Percentiles rank a stretch among this genome's conserved stretches.
phyloP scores from a whole-genome alignment of 75 land plant genomes.

The Pinus tabuliformis region DNA sequence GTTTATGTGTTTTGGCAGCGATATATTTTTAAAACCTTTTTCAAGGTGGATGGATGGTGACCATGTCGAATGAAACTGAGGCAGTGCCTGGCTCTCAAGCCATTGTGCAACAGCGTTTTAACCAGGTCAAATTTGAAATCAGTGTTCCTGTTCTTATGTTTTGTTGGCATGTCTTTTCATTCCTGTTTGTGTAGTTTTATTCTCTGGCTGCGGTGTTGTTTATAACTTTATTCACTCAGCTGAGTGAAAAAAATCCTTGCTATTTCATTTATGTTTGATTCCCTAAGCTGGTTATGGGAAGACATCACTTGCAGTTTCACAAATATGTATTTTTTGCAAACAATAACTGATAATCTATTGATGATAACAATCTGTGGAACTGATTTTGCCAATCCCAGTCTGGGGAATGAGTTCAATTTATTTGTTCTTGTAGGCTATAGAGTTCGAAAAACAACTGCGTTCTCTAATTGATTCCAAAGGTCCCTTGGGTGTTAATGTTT shows the following conservation, averaged over 20 bases:
- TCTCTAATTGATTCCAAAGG: conserved; percentile 44
- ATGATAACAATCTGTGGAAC: background rate
- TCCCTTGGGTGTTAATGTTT: conserved; percentile 43
- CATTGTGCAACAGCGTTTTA: background rate
- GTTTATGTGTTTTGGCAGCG: background rate
- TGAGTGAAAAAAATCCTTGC: too few species aligned
- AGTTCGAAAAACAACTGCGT: conserved; percentile 58
- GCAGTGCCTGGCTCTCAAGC: conserved; percentile 5
- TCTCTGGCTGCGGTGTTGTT: background rate
- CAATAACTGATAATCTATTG: background rate
- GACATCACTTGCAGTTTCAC: background rate
- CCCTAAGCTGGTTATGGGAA: background rate
- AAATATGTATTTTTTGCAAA: background rate
- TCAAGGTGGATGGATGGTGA: conserved; percentile 2
- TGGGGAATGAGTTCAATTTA: background rate
- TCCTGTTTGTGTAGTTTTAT: background rate
- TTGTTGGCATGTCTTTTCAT: background rate
- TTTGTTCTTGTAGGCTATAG: conserved; percentile 32
- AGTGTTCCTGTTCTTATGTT: background rate
- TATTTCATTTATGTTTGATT: background rate
- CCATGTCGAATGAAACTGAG: conserved; percentile 7
- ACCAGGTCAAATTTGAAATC: background rate
- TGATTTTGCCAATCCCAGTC: background rate
- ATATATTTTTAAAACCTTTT: background rate
- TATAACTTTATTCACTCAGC: too few species aligned